Evolutionary conservation across 225 moss, liverwort and hornwort genomes (phyloP), one percentile per base, ranked within the genome.

Genomic region (Pseudisothecium myosuroides): DNA sequence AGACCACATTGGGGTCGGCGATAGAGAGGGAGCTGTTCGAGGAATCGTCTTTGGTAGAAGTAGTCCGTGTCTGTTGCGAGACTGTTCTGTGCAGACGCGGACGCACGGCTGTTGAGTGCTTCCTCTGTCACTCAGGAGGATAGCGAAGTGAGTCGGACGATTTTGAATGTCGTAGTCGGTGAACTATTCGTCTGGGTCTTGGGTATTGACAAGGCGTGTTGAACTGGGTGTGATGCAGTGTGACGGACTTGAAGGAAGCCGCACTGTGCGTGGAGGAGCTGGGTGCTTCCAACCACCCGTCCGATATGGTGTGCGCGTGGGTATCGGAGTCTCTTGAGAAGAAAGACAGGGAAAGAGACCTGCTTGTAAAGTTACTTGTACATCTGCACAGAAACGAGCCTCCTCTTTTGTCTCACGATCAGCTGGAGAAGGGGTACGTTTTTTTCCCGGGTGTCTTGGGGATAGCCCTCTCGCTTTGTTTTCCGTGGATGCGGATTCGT

Each of bases 181-280:
- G 66, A 50, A 50, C 2, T 54, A 6, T 50, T 83, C 83, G 66
- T 0, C 23, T 39, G 37, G 67, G 15, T 52, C 36, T n/a, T 67
- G 83, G 28, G 37, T n/a, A 66, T 37, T 93, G 88, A 91, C 47
- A 23, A 47, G 60, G 86, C 45, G 66, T 91, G 89, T 83, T 39
- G 80, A 20, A 45, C 54, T 65, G 60, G 72, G 86, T 37, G 79
- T 28, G 12, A 22, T 91, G 91, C 95, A 99, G 98, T 90, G 93
- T 89, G 24, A 77, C 84, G n/a, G 96, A 97, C 82, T 64, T 95
- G 27, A 88, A 82, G 67, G 98, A 99, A 90, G 97, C 96, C 73
- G 92, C 95, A 12, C 86, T 91, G 85, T 99, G 97, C 85, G 96
- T 99, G 86, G 97, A 96, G 76, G 97, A 99, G 83, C 92, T 99